Percentiles rank a stretch among this genome's conserved stretches.
Conservation (phyloP, 306 rosid genomes). For the Urtica urens region DNA sequence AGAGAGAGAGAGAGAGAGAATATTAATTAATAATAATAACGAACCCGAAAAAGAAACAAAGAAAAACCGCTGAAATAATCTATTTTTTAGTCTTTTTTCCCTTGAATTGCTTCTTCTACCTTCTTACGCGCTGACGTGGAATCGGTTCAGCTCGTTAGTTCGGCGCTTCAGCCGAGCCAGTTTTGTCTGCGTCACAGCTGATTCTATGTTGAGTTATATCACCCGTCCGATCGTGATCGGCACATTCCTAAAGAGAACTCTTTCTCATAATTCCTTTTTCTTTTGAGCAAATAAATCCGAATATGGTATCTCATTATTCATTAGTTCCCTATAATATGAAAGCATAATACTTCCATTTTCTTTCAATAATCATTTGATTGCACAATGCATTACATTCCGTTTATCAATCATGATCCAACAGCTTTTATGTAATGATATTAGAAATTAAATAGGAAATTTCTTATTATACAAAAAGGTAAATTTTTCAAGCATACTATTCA, state of each 20-base stretch:
- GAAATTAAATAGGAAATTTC: no score
- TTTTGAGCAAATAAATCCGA: not conserved
- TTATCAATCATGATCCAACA: no score
- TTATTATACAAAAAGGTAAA: no score
- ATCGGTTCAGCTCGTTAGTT: constrained; percentile 17
- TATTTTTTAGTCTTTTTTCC: constrained; percentile 10
- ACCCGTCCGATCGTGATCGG: constrained; percentile 21
- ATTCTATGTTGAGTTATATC: constrained; percentile 1
- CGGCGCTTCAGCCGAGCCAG: constrained; percentile 31
- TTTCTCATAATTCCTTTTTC: not conserved
- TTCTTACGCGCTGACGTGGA: constrained; percentile 24
- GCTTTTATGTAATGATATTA: no score
- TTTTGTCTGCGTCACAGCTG: constrained; percentile 7
- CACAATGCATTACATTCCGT: no score
- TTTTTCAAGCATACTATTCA: no score
- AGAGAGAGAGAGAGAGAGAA: constrained; percentile 2
- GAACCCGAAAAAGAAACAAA: not conserved
- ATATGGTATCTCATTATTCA: not conserved
- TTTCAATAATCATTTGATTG: no score
- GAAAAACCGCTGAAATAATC: constrained; percentile 19
- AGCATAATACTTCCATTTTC: no score
- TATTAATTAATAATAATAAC: no score
- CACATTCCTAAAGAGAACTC: constrained; percentile 3
- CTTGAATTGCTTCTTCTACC: not conserved
- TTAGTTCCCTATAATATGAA: not conserved